Base-by-base conservation (phyloP, 1,284 basidiomycete species). In the Sporisorium scitamineum region DNA sequence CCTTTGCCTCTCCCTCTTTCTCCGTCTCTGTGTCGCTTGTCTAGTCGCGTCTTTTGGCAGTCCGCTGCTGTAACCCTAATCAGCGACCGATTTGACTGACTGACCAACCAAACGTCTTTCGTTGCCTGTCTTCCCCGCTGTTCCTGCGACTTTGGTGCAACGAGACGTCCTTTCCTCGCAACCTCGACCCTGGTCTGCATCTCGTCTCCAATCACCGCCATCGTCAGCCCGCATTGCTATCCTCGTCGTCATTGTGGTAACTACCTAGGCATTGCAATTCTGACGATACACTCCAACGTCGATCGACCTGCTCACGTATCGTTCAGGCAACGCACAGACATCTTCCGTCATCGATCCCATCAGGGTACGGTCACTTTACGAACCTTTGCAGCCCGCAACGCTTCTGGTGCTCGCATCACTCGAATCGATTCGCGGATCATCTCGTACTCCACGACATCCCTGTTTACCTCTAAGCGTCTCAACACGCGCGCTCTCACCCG, bases 1-100 rank as follows among this genome's bases (percentile, higher is more conserved):
- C 16, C 27, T 48, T 11, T 13, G 27, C 18, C 27, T 48, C 18
- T 29, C 8, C 18, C 27, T 47, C 16, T 16, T 14, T 47, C 42
- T 47, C 26, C 29, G 18, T n/a, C 16, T 42, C 14, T 42, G 39
- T 42, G 48, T 50, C 29, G 27, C 29, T 50, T n/a, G 48, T 31
- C 29, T 50, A 20, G 7, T 39, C 22, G 32, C 52, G 29, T 53
- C 58, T 61, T n/a, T 37, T 44, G 26, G 14, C 50, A 48, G 14
- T 52, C 50, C 24, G 32, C 52, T 24, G n/a, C n/a, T n/a, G n/a
- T n/a, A 41, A 53, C 16, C 52, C 52, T 53, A 53, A 41, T 53
- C 52, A 53, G 22, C 32, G 42, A 22, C 26, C 54, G 37, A 29
- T 24, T 39, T 27, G 52, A 16, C 22, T 29, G 47, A 45, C 27